These are phyloP conservation scores for Vaccinium vitisidaea DNA, from an alignment of 148 eudicot species.

Conservation along the genomic window DNA sequence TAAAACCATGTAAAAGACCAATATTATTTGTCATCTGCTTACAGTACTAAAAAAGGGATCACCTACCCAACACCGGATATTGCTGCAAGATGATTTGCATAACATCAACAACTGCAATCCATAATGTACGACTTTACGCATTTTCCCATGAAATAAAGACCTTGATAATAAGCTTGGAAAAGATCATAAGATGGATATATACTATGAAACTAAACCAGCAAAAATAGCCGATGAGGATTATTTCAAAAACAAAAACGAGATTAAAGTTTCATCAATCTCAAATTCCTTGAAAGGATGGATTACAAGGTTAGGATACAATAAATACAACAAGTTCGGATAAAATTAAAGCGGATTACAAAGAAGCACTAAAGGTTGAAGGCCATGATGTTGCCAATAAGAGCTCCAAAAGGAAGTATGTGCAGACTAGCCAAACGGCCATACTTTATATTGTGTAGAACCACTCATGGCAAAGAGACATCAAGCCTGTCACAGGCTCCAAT, in stretches of 20 bases:
- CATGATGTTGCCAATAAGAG: slow-evolving; percentile 27
- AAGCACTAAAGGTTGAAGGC: slow-evolving; percentile 19
- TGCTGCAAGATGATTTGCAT: not conserved
- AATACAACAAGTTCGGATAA: not conserved
- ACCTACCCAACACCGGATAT: not conserved
- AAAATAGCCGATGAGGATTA: not conserved
- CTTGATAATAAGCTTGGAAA: not conserved
- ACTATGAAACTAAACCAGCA: not conserved
- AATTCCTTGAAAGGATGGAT: not conserved
- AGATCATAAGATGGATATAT: not conserved
- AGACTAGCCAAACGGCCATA: slow-evolving; percentile 44
- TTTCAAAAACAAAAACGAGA: not conserved
- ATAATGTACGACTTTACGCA: not conserved
- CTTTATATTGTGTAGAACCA: slow-evolving; percentile 59
- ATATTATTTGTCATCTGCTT: not conserved
- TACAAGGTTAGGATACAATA: not conserved
- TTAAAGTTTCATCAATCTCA: not conserved
- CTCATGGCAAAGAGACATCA: slow-evolving; percentile 35
- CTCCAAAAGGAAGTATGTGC: slow-evolving; percentile 43
- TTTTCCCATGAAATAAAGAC: not conserved
- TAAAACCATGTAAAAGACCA: not conserved
- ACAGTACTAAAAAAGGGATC: not conserved
- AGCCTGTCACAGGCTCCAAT: slow-evolving; percentile 47
- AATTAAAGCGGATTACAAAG: slow-evolving; percentile 9
- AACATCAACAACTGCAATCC: not conserved